Evolutionary conservation across 306 rosid genomes (phyloP), one percentile per base, ranked within the genome.

Genomic region (Erythrophleum fordii): DNA sequence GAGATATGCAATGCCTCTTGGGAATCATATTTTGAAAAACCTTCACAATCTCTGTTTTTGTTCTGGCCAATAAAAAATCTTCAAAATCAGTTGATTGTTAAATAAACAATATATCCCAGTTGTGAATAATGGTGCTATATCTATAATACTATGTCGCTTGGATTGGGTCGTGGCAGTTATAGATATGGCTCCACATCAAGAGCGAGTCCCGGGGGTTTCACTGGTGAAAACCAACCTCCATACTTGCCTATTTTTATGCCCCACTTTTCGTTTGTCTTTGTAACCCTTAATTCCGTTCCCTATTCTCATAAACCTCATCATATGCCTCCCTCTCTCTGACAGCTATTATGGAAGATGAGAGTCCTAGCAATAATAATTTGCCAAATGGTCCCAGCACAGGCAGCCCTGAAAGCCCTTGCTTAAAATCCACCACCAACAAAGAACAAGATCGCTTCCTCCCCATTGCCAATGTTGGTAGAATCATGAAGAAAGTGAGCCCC

Each of bases 401-500:
- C 59, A 86, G 88, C 68, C 88, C 84, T 5, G 88, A 84, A 76
- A 86, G 80, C 52, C 91, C 91, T 45, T 79, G 69, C 82, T 77
- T 76, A 71, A 87, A 84, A 31, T 67, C 81, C 77, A 51, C 0
- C 22, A 44, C 18, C 77, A 90, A 83, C 66, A 90, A 89, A 86
- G 92, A 91, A 76, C 92, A 86, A 83, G 92, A 91, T 79, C 86
- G 88, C 12, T 90, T 91, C 49, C 92, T 89, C 25, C 94, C 96
- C 5, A 89, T 91, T 11, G 93, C 94, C n/a, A 91, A 91, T 52
- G 97, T 89, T 0, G 94, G 93, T 0, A 83, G 93, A 46, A 92
- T 92, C 46, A 92, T 92, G 97, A 92, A 92, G 77, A 92, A 90
- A 76, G 88, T 87, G 72, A 86, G 88, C 23, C 94, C 94, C 0